Conservation (phyloP, 1,284 basidiomycete genomes). For the Ceratobasidium sp. region DNA sequence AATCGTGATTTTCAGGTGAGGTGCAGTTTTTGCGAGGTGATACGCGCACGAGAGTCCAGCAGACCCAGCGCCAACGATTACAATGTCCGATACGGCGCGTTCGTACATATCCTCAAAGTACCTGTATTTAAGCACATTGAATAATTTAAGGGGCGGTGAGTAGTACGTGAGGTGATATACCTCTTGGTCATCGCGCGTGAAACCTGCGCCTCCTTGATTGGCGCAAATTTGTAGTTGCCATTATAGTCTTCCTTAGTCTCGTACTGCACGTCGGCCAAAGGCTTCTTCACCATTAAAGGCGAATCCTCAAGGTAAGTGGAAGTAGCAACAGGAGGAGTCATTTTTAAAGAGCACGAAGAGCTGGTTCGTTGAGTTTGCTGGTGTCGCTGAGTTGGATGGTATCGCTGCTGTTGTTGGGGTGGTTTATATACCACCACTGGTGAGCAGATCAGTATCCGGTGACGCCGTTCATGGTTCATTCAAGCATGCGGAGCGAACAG, state of each 20-base stretch:
- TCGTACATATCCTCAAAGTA: conserved; percentile 81
- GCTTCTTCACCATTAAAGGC: conserved; percentile 27
- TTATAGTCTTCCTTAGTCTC: conserved; percentile 62
- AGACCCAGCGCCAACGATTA: conserved; percentile 64
- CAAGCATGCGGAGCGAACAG: conserved; percentile 13
- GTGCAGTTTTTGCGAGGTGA: conserved; percentile 64
- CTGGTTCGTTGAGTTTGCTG: not conserved
- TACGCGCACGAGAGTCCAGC: conserved; percentile 68
- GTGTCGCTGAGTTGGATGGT: not conserved
- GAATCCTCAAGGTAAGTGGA: conserved; percentile 17
- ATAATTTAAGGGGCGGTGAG: not conserved
- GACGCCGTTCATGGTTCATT: not conserved
- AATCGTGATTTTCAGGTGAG: conserved; percentile 65
- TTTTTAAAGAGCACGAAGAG: not conserved
- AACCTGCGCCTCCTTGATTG: conserved; percentile 79
- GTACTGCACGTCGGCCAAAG: conserved; percentile 21
- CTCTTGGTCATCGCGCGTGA: conserved; percentile 83
- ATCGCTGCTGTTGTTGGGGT: no score
- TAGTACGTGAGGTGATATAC: conserved; percentile 58
- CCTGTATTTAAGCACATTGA: conserved; percentile 55
- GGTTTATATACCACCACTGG: conserved; percentile 20
- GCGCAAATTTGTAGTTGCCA: conserved; percentile 74
- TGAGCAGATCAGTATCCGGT: not conserved
- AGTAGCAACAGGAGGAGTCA: conserved; percentile 36
- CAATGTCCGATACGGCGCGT: conserved; percentile 73